Conservation (phyloP, 2,329 filamentous ascomycete species). For the Cordyceps pruinosa region DNA sequence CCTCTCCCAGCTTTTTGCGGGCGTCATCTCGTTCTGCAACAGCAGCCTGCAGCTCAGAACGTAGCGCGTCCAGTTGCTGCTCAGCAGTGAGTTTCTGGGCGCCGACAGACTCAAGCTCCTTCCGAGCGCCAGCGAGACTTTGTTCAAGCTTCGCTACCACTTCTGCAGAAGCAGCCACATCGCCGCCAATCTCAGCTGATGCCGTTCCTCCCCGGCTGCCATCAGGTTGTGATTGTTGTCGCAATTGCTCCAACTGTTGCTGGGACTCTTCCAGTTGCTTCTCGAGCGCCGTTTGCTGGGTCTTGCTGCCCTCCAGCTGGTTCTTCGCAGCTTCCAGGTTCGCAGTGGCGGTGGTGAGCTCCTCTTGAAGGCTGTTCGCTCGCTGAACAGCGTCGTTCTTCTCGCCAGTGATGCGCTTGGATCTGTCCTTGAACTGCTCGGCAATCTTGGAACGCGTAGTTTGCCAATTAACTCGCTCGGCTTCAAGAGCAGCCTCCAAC, state of each 20-base stretch:
- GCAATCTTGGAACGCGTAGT: slow-evolving; percentile 46
- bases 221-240: slow-evolving; percentile 26
- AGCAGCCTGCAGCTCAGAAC: slow-evolving; percentile 53
- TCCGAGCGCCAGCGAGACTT: slow-evolving; percentile 41
- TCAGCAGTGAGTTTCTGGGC: slow-evolving; percentile 65
- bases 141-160: slow-evolving; percentile 41
- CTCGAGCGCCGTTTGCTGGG: slow-evolving; percentile 31
- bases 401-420: slow-evolving; percentile 46
- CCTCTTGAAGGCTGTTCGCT: slow-evolving; percentile 45
- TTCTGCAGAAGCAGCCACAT: slow-evolving; percentile 38
- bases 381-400: slow-evolving; percentile 46
- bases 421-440: slow-evolving; percentile 57
- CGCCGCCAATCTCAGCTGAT: slow-evolving; percentile 31
- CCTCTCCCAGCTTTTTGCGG: slow-evolving; percentile 34
- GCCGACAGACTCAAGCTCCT: slow-evolving; percentile 59
- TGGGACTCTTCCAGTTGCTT: slow-evolving; percentile 38
- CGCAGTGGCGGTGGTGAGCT: slow-evolving; percentile 39
- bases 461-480: slow-evolving; percentile 49
- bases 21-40: slow-evolving; percentile 60
- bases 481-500: slow-evolving; percentile 44
- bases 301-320: slow-evolving; percentile 25
- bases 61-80: slow-evolving; percentile 49
- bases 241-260: slow-evolving; percentile 33
- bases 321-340: slow-evolving; percentile 49
- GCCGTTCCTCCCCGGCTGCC: slow-evolving; percentile 26